Base-by-base conservation (phyloP, 2,329 filamentous ascomycete genomes). In the Penicillium sp. region DNA sequence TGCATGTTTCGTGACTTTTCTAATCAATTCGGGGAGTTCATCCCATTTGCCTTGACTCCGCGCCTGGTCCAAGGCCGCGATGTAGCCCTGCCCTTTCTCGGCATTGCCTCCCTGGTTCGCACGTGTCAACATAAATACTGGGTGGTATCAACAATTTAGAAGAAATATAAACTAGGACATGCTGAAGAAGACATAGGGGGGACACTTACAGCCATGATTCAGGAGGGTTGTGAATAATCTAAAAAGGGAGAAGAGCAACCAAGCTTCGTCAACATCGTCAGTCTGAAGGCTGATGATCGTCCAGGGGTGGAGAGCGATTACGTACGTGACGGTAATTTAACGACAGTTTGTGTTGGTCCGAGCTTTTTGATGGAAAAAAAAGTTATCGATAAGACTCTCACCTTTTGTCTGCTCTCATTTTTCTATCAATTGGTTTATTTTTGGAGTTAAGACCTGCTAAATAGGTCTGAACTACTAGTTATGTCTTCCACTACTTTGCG, bases 1-100 rank as follows among this genome's bases (percentile, higher is more conserved):
- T 66, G 91, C 90, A 82, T 99, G 93, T 75, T 99, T 97, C 69
- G 88, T 89, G 68, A 97, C 84, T 77, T 99, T 99, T 72, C 93
- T 86, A 67, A 94, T 87, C 61, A 96, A 83, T 77, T 97, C 93
- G 26, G 90, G 90, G 30, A 97, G 83, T 30, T 89, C 85, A 63
- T 86, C 81, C 94, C 94, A 99, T 73, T 87, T 87, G 50, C 89
- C 91, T 68, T 93, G 87, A 75, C 91, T 96, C 69, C 94, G 88
- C 62, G 91, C 91, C 65, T 87, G 83, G 73, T 97, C 90, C 69
- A 99, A 84, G 75, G 86, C 85, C 71, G 84, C 82, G 64, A 96
- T 83, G 75, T 97, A 97, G 71, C 87, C 85, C 65, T 83, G 83
- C 60, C 87, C 92, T 79, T 99, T 99, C 62, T 83, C 81, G 76